A percentile compares a stretch with the other conserved stretches of the same genome.
Conservation (phyloP, 2,329 filamentous ascomycete genomes). For the Myriangium duriaei region DNA sequence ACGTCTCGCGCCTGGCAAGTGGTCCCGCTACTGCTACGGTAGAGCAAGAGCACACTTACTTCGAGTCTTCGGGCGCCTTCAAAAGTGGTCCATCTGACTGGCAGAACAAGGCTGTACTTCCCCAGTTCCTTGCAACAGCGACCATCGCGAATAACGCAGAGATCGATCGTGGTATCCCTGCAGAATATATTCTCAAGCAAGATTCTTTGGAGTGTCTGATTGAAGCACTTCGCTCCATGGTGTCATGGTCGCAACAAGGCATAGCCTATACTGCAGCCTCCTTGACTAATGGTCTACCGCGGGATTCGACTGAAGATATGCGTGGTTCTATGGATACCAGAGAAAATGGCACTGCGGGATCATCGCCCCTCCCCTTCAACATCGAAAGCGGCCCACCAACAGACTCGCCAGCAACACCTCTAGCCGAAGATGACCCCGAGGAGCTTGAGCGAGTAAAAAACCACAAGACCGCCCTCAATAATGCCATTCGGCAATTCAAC, state of each 20-base stretch:
- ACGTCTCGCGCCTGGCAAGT: slow-evolving; percentile 77
- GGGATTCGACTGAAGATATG: slow-evolving; percentile 45
- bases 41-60: slow-evolving; percentile 72
- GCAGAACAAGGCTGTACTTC: slow-evolving; percentile 74
- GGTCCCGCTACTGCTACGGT: slow-evolving; percentile 62
- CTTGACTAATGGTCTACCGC: slow-evolving; percentile 27
- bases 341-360: slow-evolving; percentile 46
- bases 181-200: slow-evolving; percentile 85
- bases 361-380: slow-evolving; percentile 8
- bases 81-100: slow-evolving; percentile 54
- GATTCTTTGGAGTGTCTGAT: slow-evolving; percentile 80
- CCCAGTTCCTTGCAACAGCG: slow-evolving; percentile 71
- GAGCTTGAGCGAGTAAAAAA: slow-evolving; percentile 93
- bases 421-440: slow-evolving; percentile 73
- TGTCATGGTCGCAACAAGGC: slow-evolving; percentile 78
- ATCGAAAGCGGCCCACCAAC: slow-evolving; percentile 37
- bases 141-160: slow-evolving; percentile 43
- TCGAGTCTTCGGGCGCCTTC: slow-evolving; percentile 57
- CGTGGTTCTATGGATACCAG: slow-evolving; percentile 67
- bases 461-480: slow-evolving; percentile 79
- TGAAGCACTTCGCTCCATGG: slow-evolving; percentile 75
- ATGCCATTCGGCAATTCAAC: slow-evolving; percentile 86
- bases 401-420: slow-evolving; percentile 22
- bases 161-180: slow-evolving; percentile 53
- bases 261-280: slow-evolving; percentile 36